Conservation (phyloP, 208 protist genomes). For the Leishmania tarentolae region DNA sequence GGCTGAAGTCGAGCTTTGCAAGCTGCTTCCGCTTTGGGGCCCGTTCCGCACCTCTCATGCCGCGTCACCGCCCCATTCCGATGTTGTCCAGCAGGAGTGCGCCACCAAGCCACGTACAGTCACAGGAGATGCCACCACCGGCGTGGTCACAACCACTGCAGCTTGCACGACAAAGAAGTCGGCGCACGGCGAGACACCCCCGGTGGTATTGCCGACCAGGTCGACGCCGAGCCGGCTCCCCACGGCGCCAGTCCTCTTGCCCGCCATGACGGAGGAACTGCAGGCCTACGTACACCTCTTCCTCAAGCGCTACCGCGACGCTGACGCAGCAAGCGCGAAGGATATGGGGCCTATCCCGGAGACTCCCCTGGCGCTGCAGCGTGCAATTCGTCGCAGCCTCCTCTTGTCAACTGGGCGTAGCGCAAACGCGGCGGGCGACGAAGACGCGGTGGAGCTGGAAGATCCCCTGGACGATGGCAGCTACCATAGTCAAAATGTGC, state of each 20-base stretch:
- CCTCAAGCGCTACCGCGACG: constrained; percentile 29
- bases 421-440: neutral
- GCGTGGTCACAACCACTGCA: neutral
- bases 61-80: neutral
- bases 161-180: constrained; percentile 9
- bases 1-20: constrained; percentile 22
- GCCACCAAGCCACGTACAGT: neutral
- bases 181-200: neutral
- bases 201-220: neutral
- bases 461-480: constrained; percentile 52
- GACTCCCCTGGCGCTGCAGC: constrained; percentile 31
- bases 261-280: constrained; percentile 29
- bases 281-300: constrained; percentile 33
- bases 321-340: constrained; percentile 11
- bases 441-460: constrained; percentile 24
- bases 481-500: constrained; percentile 70
- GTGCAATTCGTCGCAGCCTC: constrained; percentile 22
- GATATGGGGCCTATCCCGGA: constrained; percentile 25
- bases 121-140: neutral
- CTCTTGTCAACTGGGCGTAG: constrained; percentile 10
- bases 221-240: neutral
- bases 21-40: constrained; percentile 25
- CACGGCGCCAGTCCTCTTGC: constrained; percentile 1
- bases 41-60: constrained; percentile 17
- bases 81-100: constrained; percentile 2